Base-by-base conservation (phyloP, 164 flowering plant species). In the Nymphaea colorata region DNA sequence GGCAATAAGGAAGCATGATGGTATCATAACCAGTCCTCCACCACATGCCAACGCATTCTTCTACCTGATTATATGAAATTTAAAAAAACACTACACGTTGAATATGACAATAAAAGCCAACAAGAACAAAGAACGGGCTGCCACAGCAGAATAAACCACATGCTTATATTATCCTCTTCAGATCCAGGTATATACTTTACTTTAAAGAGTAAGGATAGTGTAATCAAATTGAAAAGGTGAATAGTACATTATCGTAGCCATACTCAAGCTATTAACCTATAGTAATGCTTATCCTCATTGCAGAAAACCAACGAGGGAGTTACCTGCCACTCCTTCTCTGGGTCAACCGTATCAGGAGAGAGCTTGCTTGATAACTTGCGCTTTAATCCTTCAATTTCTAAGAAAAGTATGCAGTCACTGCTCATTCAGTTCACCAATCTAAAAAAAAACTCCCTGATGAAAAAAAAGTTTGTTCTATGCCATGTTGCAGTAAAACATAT, bases 1-100 rank as follows among this genome's bases (percentile, higher is more conserved):
- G 82, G 72, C 81, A 78, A 78, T 77, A 80, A 11, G 91, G 93
- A 75, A 74, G 81, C 42, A 77, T 45, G 65, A 84, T 59, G 7
- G 89, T 78, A 63, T 87, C 97, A 73, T 86, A 91, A 67, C 85
- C 87, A 62, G 85, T 68, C 66, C 83, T 86, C 95, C 97, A 91
- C 95, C 95, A 91, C 84, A 76, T 83, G 53, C 95, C 95, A 64
- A 91, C 80, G 79, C 91, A 89, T 75, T 89, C 95, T 64, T 85
- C 87, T 10, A 89, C 85, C 97, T 91, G 71, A 59, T 63, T 45
- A 10, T 45, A 10, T 5, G 53, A 45, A 45, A 45, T 2, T 12
- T 47, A 47, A 47, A 2, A 47, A 12, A 47, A 47, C n/a, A 47
- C 55, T 47, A 47, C 12, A 12, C 55, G 36, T 25, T 25, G 36